These are phyloP conservation scores for Globisporangium orthogonon DNA, from an alignment of 352 stramenopile species.

Conservation along the genomic window DNA sequence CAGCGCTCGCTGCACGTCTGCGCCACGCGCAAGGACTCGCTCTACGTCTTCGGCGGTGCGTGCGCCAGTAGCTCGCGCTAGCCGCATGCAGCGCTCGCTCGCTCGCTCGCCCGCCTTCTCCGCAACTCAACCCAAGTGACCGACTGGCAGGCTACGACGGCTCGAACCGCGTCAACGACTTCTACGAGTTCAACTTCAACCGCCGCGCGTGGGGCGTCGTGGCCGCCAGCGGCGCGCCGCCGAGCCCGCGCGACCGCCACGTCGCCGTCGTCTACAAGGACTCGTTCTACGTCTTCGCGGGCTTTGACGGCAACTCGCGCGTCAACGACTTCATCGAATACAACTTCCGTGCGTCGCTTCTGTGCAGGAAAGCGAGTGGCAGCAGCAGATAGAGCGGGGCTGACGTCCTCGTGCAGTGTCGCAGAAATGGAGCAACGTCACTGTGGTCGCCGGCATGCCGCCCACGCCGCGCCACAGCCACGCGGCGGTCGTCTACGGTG, in stretches of 20 bases:
- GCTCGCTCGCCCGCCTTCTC: no score
- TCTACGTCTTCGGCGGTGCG: slow-evolving; percentile 90
- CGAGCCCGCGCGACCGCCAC: slow-evolving; percentile 92
- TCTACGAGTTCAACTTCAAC: slow-evolving; percentile 91
- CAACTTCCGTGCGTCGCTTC: slow-evolving; percentile 81
- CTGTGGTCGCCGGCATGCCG: slow-evolving; percentile 70
- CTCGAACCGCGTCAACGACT: slow-evolving; percentile 91
- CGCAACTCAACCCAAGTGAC: no score
- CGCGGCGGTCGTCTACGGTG: slow-evolving; percentile 87
- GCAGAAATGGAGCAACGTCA: slow-evolving; percentile 74
- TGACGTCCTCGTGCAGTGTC: slow-evolving; percentile 31
- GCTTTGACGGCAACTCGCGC: slow-evolving; percentile 90
- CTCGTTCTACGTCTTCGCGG: slow-evolving; percentile 93
- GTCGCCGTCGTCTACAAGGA: slow-evolving; percentile 91
- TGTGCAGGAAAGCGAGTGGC: neutral
- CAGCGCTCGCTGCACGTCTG: slow-evolving; percentile 92
- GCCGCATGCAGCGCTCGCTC: no score
- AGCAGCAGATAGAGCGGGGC: no score
- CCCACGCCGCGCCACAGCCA: slow-evolving; percentile 95
- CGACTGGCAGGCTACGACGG: slow-evolving; percentile 83
- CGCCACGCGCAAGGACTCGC: slow-evolving; percentile 84
- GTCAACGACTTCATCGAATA: slow-evolving; percentile 96
- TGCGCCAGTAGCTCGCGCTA: neutral
- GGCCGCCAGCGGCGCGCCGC: slow-evolving; percentile 52
- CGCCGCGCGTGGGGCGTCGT: slow-evolving; percentile 74